Evolutionary conservation across 2,329 filamentous ascomycete genomes (phyloP).

Genomic region (Hypoxylon sp.): DNA sequence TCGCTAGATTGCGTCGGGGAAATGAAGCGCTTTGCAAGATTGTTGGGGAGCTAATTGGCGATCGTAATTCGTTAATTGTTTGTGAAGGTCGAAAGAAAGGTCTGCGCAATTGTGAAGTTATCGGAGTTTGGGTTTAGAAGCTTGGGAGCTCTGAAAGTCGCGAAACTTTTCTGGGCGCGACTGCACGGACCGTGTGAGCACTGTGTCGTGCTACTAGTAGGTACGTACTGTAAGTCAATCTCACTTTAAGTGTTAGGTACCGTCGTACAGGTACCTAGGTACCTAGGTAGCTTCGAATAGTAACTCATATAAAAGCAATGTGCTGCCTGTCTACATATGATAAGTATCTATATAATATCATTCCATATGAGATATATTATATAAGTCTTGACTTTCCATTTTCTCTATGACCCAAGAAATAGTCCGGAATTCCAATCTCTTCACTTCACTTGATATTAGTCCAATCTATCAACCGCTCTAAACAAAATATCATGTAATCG

Average conservation of each 20-base stretch:
- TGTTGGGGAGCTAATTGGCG: slow-evolving; percentile 8
- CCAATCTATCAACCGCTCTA: slow-evolving; percentile 7
- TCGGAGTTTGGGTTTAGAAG: slow-evolving; percentile 31
- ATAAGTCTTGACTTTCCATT: not conserved
- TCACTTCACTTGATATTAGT: not conserved
- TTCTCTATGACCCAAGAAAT: not conserved
- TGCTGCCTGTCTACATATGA: too few relatives aligned
- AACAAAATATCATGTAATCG: slow-evolving; percentile 3
- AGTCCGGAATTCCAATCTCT: not conserved
- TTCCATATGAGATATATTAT: too few relatives aligned
- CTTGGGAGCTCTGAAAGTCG: slow-evolving; percentile 45
- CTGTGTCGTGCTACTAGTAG: slow-evolving; percentile 10
- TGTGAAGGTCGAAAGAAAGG: not conserved
- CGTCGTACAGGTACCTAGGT: too few relatives aligned
- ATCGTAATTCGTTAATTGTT: slow-evolving; percentile 8
- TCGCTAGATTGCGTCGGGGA: slow-evolving; percentile 11
- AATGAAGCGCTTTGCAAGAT: slow-evolving; percentile 12
- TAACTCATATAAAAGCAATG: not conserved
- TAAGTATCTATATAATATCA: too few relatives aligned
- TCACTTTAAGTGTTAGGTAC: not conserved
- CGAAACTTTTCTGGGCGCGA: slow-evolving; percentile 51
- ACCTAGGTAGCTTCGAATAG: too few relatives aligned
- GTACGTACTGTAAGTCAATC: not conserved
- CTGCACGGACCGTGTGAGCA: slow-evolving; percentile 36
- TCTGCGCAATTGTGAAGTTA: slow-evolving; percentile 17